Evolutionary conservation across 352 stramenopile genomes (phyloP), one percentile per base, ranked within the genome.

Genomic region (Phytophthora capsici): DNA sequence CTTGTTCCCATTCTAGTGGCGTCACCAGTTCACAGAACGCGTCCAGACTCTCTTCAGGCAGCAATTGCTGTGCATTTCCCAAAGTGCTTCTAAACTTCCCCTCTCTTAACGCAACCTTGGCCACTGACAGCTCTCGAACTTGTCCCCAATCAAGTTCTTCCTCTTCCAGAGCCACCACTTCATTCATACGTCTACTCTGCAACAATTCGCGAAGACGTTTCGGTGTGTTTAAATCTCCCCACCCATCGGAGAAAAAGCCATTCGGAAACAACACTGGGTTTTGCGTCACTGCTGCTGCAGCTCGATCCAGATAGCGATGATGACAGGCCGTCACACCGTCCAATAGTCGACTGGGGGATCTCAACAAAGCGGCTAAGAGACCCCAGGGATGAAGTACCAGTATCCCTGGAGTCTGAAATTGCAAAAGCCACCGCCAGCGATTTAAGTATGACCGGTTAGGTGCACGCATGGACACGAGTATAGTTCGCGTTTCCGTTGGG

Each of bases 191-290:
- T 62, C 82, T 71, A 70, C 80, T 89, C 63, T 88, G 71, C 12
- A 91, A 61, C 45, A 91, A 52, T 50, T 82, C 69, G 6, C 65
- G 73, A 16, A 94, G 75, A 3, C 84, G 75, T 55, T 57, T 61
- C 7, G 82, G 77, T 12, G 84, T 89, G 50, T 79, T 83, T 36
- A 92, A 66, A 54, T 94, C 86, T 6, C 85, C 86, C 86, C 86
- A 94, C 0, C 83, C 86, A 48, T 94, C 86, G 22, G 78, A 86
- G 66, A 94, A 94, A 69, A 92, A 94, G 22, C 86, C 86, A 22
- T 80, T 73, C 1, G 86, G 86, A 49, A 92, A 94, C n/a, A 94
- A 58, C 40, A 92, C 54, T 13, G 82, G 71, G 64, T 85, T 88
- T 48, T 94, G 86, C 40, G 86, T 91, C 34, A 94, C 69, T 23